These are phyloP conservation scores for Leishmania major DNA, from an alignment of 208 protist genomes.

Conservation along the genomic window DNA sequence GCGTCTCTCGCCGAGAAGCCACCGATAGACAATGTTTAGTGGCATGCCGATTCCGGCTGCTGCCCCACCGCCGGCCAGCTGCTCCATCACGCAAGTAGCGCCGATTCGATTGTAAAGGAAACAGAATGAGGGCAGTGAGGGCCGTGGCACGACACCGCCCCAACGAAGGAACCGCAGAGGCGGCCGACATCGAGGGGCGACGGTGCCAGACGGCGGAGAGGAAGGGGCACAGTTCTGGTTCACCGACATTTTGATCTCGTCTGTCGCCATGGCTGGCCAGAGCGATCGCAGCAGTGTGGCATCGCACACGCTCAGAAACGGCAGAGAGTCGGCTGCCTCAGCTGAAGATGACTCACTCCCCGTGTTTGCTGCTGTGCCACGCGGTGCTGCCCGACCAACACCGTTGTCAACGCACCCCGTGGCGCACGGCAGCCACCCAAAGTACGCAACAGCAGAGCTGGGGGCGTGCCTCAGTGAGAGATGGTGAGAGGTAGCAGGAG, in stretches of 20 bases:
- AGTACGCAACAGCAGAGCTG: background rate
- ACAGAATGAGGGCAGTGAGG: background rate
- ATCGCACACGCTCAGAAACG: constrained; percentile 19
- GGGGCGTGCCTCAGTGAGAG: background rate
- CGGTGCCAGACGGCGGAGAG: background rate
- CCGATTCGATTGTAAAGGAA: background rate
- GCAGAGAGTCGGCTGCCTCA: background rate
- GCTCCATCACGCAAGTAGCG: background rate
- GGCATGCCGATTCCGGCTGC: background rate
- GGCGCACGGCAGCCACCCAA: background rate
- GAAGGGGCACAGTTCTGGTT: background rate
- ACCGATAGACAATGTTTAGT: background rate
- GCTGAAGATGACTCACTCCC: background rate
- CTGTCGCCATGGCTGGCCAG: constrained; percentile 4
- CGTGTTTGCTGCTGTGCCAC: background rate
- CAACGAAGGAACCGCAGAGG: constrained; percentile 6
- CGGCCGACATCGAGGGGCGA: background rate
- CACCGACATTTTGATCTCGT: background rate
- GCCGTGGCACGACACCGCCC: background rate
- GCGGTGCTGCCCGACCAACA: background rate
- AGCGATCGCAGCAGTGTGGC: constrained; percentile 5
- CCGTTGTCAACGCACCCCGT: background rate
- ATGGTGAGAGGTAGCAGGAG: background rate
- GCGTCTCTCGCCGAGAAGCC: background rate
- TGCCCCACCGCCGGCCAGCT: background rate